A percentile compares a stretch with the other conserved stretches of the same genome.
Conservation (phyloP, 179 eudicot species). For the Corrigiola litoralis region DNA sequence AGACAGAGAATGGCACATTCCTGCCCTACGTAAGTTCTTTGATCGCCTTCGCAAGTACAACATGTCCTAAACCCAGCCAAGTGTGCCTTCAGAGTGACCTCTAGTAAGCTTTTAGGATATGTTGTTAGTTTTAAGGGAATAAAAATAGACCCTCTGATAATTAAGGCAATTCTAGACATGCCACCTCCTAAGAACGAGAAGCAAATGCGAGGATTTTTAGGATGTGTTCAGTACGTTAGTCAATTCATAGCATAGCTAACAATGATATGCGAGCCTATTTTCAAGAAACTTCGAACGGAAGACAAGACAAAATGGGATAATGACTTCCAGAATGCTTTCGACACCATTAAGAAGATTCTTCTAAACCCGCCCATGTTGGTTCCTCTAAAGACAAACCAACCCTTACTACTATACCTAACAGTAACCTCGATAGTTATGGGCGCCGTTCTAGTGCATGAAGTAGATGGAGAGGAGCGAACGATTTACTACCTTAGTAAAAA, state of each 20-base stretch:
- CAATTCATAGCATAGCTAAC: not conserved
- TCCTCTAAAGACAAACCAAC: not conserved
- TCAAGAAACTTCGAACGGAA: not conserved
- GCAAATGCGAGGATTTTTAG: too few relatives aligned
- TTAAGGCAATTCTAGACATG: too few relatives aligned
- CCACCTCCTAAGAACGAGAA: too few relatives aligned
- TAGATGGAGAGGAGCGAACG: not conserved
- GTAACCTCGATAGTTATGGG: not conserved
- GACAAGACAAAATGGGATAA: not conserved
- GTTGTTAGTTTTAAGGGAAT: too few relatives aligned
- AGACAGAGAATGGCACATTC: too few relatives aligned
- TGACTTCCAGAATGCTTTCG: not conserved
- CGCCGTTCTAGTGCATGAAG: not conserved
- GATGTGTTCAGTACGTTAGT: too few relatives aligned
- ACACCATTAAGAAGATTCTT: not conserved
- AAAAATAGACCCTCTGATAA: too few relatives aligned
- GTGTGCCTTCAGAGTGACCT: too few relatives aligned
- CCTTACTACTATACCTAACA: not conserved
- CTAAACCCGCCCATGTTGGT: not conserved
- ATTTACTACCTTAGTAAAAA: not conserved
- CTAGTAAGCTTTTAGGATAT: too few relatives aligned
- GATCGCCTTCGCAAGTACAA: too few relatives aligned
- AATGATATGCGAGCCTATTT: not conserved
- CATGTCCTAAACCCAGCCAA: too few relatives aligned
- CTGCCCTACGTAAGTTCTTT: too few relatives aligned